Evolutionary conservation across 2,329 filamentous ascomycete species (phyloP).

Genomic region (Apiospora malaysiana): DNA sequence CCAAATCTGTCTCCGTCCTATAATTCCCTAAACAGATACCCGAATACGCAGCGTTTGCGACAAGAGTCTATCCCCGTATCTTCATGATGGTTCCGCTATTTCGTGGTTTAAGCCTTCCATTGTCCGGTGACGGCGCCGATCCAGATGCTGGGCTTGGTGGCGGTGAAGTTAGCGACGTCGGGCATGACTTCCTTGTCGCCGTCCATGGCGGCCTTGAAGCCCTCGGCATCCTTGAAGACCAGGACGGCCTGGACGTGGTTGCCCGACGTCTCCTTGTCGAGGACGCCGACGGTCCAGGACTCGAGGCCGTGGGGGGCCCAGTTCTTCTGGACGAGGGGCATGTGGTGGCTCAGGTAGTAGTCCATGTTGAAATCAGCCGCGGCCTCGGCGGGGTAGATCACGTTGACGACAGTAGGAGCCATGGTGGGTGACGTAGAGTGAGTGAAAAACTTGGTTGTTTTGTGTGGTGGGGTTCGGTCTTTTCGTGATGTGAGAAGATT

Average conservation of each 20-base stretch:
- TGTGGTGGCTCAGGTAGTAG: constrained; percentile 54
- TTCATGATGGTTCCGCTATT: neutral
- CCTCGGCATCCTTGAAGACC: constrained; percentile 37
- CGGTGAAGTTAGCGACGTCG: constrained; percentile 43
- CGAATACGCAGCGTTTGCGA: constrained; percentile 24
- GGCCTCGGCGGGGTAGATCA: constrained; percentile 49
- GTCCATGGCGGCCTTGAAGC: constrained; percentile 30
- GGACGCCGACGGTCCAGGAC: constrained; percentile 41
- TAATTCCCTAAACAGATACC: too few relatives aligned
- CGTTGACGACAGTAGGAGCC: constrained; percentile 33
- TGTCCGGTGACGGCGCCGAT: constrained; percentile 21
- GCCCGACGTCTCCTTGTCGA: constrained; percentile 31
- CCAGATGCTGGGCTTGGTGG: constrained; percentile 28
- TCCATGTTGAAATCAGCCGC: constrained; percentile 52
- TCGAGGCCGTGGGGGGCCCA: constrained; percentile 49
- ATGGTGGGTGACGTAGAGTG: constrained; percentile 23
- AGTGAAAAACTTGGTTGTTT: neutral
- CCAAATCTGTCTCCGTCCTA: too few relatives aligned
- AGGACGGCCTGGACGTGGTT: constrained; percentile 39
- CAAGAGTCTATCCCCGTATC: constrained; percentile 27
- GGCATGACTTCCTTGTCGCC: constrained; percentile 19
- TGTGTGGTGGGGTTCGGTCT: neutral
- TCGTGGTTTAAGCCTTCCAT: neutral
- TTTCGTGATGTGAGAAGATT: neutral
- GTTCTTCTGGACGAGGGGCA: constrained; percentile 47